phyloP scores from a whole-genome alignment of 768 basidiomycete genomes.

The Lactifluus volemus region DNA sequence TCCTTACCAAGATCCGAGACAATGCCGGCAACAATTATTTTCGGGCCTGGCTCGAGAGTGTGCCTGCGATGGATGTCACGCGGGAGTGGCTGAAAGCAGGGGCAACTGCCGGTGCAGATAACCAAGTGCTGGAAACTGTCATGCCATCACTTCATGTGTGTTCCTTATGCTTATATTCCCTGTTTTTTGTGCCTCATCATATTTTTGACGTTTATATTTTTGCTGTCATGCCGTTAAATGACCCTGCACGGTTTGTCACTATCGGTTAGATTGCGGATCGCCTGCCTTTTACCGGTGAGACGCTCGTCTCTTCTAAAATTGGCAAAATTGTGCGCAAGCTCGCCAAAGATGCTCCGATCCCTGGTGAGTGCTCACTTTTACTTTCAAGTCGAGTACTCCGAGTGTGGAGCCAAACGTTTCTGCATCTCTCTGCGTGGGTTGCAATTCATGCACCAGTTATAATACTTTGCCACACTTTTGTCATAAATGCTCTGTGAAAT shows the following conservation, averaged over 20 bases:
- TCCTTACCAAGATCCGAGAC: constrained; percentile 74
- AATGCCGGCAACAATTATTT: constrained; percentile 81
- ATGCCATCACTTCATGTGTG: constrained; percentile 86
- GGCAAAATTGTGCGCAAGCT: constrained; percentile 76
- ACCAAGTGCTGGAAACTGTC: constrained; percentile 56
- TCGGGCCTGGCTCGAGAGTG: constrained; percentile 78
- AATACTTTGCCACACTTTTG: not conserved
- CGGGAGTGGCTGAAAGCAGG: constrained; percentile 77
- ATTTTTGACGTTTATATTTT: constrained; percentile 19
- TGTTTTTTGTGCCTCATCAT: constrained; percentile 12
- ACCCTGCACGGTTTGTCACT: not conserved
- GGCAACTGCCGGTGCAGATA: constrained; percentile 46
- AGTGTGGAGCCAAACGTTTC: constrained; percentile 4
- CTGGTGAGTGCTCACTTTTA: constrained; percentile 56
- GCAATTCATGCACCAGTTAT: constrained; percentile 2
- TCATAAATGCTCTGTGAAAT: constrained; percentile 4
- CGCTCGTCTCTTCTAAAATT: constrained; percentile 61
- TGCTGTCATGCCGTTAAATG: constrained; percentile 4
- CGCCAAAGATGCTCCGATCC: constrained; percentile 62
- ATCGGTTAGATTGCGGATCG: constrained; percentile 67
- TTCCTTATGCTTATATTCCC: constrained; percentile 20
- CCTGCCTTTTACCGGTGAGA: constrained; percentile 62
- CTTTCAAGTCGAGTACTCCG: not conserved
- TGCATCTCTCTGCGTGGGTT: not conserved
- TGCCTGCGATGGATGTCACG: constrained; percentile 62